A percentile compares a stretch with the other conserved stretches of the same genome.
Evolutionary conservation across 148 eudicot genomes (phyloP).

Genomic region (Camellia lanceoleosa): DNA sequence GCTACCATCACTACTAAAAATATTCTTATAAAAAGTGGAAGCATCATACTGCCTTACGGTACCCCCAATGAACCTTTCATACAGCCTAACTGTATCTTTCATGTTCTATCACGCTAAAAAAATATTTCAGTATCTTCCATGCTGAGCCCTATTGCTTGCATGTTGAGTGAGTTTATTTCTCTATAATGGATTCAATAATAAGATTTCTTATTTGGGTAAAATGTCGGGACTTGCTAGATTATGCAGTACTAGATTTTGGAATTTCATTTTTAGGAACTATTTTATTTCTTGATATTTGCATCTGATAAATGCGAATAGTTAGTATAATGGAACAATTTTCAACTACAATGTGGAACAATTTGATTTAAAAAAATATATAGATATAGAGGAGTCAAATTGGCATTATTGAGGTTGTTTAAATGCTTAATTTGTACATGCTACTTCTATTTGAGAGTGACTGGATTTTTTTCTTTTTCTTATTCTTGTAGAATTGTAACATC

Average conservation of each 20-base stretch:
- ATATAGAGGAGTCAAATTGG: no score
- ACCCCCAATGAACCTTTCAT: constrained; percentile 9
- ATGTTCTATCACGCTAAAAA: not conserved
- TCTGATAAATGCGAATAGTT: not conserved
- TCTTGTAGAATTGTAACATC: no score
- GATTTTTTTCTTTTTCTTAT: no score
- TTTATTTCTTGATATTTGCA: no score
- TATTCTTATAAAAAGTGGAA: constrained; percentile 63
- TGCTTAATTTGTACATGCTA: no score
- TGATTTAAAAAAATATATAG: no score
- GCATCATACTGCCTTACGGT: constrained; percentile 96
- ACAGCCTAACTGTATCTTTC: not conserved
- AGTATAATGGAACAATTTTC: not conserved
- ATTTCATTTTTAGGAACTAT: not conserved
- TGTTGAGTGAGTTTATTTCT: no score
- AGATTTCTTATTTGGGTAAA: not conserved
- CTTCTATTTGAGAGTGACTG: no score
- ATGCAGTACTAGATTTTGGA: not conserved
- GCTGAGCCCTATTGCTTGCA: not conserved
- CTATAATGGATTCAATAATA: no score
- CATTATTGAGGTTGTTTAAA: no score
- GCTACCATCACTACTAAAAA: constrained; percentile 75
- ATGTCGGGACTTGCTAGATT: constrained; percentile 1
- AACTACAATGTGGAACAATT: no score
- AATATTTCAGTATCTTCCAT: constrained; percentile 4